Base-by-base conservation (phyloP, 352 stramenopile genomes). In the Globisporangium polare region DNA sequence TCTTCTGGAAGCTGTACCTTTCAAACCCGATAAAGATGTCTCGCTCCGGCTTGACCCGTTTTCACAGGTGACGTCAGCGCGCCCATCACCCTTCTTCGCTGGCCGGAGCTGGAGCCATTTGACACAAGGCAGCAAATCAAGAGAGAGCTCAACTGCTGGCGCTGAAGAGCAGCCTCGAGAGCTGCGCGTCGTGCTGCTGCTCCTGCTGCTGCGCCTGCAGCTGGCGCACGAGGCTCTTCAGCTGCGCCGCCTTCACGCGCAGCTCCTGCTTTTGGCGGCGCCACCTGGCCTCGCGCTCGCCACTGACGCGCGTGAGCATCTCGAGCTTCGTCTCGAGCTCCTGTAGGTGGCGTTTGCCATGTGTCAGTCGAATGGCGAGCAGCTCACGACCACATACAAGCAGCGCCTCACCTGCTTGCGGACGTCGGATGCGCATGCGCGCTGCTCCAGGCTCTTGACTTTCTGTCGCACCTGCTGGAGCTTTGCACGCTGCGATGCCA, bases 131-230 rank as follows among this genome's bases (percentile, higher is more conserved):
- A 22, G 6, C 18, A 46, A 42, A 43, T 41, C 20, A n/a, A 31
- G 29, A 33, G 29, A 13, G 10, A 13, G 37, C 3, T 24, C 50
- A 54, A 20, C 53, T 42, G 18, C 13, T 35, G 27, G 42, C 18
- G 8, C 51, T 29, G n/a, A 67, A 70, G 27, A 70, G 64, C 47
- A 70, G 22, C 3, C 29, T 18, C 20, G 64, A 58, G 52, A 70
- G 37, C 42, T 70, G 51, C 33, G 29, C 35, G 42, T 70, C 64
- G 37, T 67, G 64, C 27, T 63, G 62, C 18, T 58, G 46, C 35
- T 80, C 70, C 22, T 80, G 22, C 42, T 70, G 74, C 42, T 76
- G 63, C 17, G 18, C 4, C 24, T 43, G 53, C 46, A 66, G 63
- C 45, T 73, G 20, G 53, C 69, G 65, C 37, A 61, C 57, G 20